These are phyloP conservation scores for Dryadomyces sulphureus DNA, from an alignment of 2,329 filamentous ascomycete species.

Conservation along the genomic window DNA sequence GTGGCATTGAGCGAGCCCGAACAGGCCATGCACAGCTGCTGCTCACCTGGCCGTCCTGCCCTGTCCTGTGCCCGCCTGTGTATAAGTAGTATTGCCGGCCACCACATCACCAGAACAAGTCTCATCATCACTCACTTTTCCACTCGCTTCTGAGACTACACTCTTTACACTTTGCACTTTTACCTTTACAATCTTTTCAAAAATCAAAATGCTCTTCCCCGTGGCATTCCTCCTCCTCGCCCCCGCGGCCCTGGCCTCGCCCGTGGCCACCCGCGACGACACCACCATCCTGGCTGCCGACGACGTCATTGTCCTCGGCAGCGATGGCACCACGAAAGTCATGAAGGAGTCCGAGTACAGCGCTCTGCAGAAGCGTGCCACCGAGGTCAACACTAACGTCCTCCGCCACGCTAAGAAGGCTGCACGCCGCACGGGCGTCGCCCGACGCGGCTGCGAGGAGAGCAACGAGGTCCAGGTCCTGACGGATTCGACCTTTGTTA, in stretches of 20 bases:
- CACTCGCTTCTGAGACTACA: not conserved
- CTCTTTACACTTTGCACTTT: not conserved
- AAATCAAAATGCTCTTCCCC: not conserved
- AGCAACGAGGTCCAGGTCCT: not conserved
- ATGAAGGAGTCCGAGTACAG: not conserved
- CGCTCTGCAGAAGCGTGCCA: not conserved
- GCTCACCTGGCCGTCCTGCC: too few relatives aligned
- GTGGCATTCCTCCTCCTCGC: not conserved
- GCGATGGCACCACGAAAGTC: not conserved
- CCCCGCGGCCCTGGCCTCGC: not conserved
- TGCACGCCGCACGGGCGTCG: not conserved
- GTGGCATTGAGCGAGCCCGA: too few relatives aligned
- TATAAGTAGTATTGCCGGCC: too few relatives aligned
- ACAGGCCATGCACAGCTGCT: too few relatives aligned
- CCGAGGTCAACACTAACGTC: not conserved
- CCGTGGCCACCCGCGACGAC: not conserved
- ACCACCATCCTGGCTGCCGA: not conserved
- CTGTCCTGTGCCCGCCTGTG: too few relatives aligned
- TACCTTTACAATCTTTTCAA: not conserved
- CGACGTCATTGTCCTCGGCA: not conserved
- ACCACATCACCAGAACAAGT: too few relatives aligned
- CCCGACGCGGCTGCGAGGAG: not conserved
- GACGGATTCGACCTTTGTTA: not conserved
- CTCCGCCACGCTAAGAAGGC: not conserved
- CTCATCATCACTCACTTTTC: not conserved